Base-by-base conservation (phyloP, 2,329 filamentous ascomycete genomes). In the Alternaria conjuncta region DNA sequence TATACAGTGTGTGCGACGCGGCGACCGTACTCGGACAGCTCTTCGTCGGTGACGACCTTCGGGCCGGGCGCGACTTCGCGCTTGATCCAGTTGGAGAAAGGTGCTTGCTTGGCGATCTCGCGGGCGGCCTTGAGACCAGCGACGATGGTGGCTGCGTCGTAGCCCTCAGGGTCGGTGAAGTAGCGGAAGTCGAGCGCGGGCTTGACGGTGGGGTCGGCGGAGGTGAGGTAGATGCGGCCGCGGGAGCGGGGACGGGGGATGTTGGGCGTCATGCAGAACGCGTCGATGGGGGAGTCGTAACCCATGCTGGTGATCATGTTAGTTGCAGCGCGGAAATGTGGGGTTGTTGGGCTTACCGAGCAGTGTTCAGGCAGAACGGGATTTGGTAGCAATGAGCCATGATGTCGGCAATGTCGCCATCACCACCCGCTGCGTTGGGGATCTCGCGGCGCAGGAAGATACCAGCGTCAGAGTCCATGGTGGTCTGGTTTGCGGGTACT, bases 311-410 rank as follows among this genome's bases (percentile, higher is more conserved):
- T 10, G 12, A 2, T 20, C 7, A 10, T 57, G 55, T 68, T 61
- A 69, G 68, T 63, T 30, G 21, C 23, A n/a, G 18, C 20, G n/a
- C 5, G 5, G 43, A 32, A 7, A 23, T 15, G 20, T 13, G 36
- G 55, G 18, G 28, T 9, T 6, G 32, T 28, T 11, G 30, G 53
- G 49, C 74, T 69, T 77, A 80, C 78, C 92, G 89, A 59, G 86
- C 83, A 2, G 93, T 97, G 86, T 97, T 97, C 71, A 94, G 88
- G 66, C 90, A 92, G 82, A 97, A 97, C 57, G 93, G 93, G 71
- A 97, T 96, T 82, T 97, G 94, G 84, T 97, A 97, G 87, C 93
- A 97, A 84, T 97, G 93, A 91, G 96, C 96, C 94, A 97, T 97
- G 75, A 96, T 83, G 76, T 97, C 94, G 67, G 91, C 92, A 59